Conservation (phyloP, 352 stramenopile species). For the Blastocystis sp. region DNA sequence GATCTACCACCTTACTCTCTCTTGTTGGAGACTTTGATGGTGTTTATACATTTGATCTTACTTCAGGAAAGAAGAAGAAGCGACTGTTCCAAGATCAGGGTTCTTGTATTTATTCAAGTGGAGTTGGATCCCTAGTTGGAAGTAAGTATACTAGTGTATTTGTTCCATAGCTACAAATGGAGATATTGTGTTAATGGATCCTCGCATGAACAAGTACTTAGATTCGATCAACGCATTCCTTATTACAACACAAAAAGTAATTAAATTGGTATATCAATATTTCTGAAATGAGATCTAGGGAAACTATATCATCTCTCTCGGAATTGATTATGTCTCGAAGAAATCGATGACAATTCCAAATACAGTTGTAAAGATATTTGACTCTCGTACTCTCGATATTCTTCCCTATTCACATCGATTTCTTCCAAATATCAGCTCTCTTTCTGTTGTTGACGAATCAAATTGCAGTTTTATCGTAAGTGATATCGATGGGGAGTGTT, state of each 20-base stretch:
- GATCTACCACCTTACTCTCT: slow-evolving; percentile 3
- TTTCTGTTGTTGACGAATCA: not conserved
- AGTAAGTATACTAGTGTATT: not conserved
- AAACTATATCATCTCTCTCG: slow-evolving; percentile 13
- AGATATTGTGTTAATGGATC: slow-evolving; percentile 16
- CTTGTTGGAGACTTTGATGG: slow-evolving; percentile 50
- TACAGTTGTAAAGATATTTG: slow-evolving; percentile 33
- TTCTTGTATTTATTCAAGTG: slow-evolving; percentile 52
- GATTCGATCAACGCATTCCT: slow-evolving; percentile 34
- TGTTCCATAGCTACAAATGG: slow-evolving; percentile 10
- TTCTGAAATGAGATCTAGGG: not conserved
- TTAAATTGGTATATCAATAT: not conserved
- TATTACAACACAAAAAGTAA: slow-evolving; percentile 18
- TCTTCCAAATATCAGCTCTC: not conserved
- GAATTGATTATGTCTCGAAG: slow-evolving; percentile 49
- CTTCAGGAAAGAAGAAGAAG: slow-evolving; percentile 63
- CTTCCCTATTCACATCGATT: slow-evolving; percentile 36
- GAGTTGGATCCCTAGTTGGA: slow-evolving; percentile 1
- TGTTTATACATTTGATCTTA: slow-evolving; percentile 47
- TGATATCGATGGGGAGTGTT: not conserved
- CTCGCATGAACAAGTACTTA: slow-evolving; percentile 30
- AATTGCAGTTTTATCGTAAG: not conserved
- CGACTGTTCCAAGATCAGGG: slow-evolving; percentile 31
- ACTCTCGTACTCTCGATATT: slow-evolving; percentile 21
- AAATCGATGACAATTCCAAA: not conserved